phyloP scores from a whole-genome alignment of 495 filamentous ascomycete species.

The Penicillium crystallinum region DNA sequence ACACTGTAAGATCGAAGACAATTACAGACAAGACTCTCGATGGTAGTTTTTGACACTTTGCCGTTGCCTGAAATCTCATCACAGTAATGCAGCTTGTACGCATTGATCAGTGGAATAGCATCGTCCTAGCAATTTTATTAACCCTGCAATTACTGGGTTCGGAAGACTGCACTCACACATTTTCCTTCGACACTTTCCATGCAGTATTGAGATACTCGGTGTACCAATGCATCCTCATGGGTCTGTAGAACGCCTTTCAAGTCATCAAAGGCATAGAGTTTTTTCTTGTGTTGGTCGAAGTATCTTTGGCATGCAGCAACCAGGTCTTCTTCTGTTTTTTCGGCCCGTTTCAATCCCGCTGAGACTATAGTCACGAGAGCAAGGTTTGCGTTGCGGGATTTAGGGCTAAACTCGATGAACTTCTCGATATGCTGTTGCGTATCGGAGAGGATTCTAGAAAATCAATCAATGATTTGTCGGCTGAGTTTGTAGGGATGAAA shows the following conservation, averaged over 20 bases:
- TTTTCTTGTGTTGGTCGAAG: constrained; percentile 44
- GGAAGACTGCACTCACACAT: constrained; percentile 24
- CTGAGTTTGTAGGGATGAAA: background rate
- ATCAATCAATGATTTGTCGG: background rate
- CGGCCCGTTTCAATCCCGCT: constrained; percentile 25
- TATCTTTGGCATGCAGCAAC: constrained; percentile 43
- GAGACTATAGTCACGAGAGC: constrained; percentile 31
- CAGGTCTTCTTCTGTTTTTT: constrained; percentile 29
- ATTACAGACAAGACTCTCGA: constrained; percentile 42
- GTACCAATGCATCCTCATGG: constrained; percentile 29
- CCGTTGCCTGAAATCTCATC: constrained; percentile 42
- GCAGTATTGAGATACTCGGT: constrained; percentile 20
- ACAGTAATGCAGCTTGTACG: constrained; percentile 54
- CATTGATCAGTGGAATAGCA: constrained; percentile 45
- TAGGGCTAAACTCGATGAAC: constrained; percentile 30
- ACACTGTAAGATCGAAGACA: constrained; percentile 44
- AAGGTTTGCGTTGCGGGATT: constrained; percentile 48
- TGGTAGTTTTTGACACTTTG: constrained; percentile 23
- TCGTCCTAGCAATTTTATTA: constrained; percentile 11
- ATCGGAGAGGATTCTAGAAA: constrained; percentile 28
- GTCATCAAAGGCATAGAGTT: constrained; percentile 52
- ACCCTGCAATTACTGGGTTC: background rate
- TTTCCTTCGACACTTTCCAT: constrained; percentile 18
- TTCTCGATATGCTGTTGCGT: constrained; percentile 29
- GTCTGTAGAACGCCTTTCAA: constrained; percentile 38